Conservation (phyloP, 768 basidiomycete species). For the Tulasnella sp. region DNA sequence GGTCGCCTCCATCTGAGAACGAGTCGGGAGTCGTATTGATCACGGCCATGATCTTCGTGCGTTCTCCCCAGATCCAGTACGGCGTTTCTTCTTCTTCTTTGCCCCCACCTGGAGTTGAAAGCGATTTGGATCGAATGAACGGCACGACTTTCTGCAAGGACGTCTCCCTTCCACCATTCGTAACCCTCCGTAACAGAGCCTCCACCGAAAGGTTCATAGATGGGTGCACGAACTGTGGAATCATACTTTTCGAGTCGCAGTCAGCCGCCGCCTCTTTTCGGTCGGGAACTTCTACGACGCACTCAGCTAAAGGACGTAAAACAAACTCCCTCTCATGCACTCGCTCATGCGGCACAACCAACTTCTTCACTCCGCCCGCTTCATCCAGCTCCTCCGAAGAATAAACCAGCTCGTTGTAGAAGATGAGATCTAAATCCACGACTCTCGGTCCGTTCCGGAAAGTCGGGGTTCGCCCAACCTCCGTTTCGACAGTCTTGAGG, state of each 20-base stretch:
- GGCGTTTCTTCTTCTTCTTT: conserved; percentile 11
- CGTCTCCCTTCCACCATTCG: conserved; percentile 28
- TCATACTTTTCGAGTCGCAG: conserved; percentile 57
- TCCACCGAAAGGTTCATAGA: conserved; percentile 46
- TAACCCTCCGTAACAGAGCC: conserved; percentile 45
- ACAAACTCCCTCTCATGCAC: conserved; percentile 89
- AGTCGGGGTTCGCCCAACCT: conserved; percentile 73
- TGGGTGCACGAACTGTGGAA: conserved; percentile 71
- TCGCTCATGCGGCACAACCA: conserved; percentile 81
- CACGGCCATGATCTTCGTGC: conserved; percentile 82
- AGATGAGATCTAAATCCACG: conserved; percentile 82
- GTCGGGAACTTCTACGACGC: conserved; percentile 34
- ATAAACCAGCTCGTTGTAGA: conserved; percentile 60
- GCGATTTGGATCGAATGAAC: conserved; percentile 41
- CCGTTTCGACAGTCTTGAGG: conserved; percentile 67
- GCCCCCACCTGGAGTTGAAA: conserved; percentile 28
- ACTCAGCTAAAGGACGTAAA: conserved; percentile 84
- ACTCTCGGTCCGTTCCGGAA: conserved; percentile 83
- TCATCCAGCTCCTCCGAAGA: conserved; percentile 45
- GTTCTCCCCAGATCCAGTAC: conserved; percentile 31
- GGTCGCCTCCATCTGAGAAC: conserved; percentile 79
- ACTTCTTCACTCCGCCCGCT: conserved; percentile 48
- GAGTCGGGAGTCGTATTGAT: conserved; percentile 94
- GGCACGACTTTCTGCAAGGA: conserved; percentile 66
- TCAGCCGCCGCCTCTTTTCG: not conserved